A percentile compares a stretch with the other conserved stretches of the same genome.
phyloP scores from a whole-genome alignment of 352 stramenopile species.

The Elongisporangium prolatum region DNA sequence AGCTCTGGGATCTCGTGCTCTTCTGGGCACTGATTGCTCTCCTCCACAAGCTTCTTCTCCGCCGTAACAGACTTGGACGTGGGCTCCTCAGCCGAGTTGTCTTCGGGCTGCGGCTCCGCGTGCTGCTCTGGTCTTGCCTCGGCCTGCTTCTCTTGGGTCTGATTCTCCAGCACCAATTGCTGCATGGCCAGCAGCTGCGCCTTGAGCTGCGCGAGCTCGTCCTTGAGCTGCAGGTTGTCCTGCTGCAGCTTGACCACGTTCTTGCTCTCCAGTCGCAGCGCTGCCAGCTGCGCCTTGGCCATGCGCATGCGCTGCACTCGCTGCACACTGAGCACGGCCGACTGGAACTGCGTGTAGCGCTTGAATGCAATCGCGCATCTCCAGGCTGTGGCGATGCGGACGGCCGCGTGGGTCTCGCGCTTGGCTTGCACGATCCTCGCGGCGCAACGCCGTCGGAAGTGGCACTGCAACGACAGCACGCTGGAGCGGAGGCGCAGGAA shows the following conservation, averaged over 20 bases:
- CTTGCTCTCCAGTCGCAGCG: constrained; percentile 55
- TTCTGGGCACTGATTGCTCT: constrained; percentile 24
- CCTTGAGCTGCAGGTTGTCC: constrained; percentile 71
- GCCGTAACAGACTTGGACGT: constrained; percentile 11
- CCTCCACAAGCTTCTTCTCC: constrained; percentile 3
- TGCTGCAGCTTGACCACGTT: constrained; percentile 72
- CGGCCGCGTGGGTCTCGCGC: constrained; percentile 43
- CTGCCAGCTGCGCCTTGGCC: constrained; percentile 33
- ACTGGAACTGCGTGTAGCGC: constrained; percentile 24
- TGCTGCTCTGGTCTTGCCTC: constrained; percentile 12
- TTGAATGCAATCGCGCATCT: constrained; percentile 22
- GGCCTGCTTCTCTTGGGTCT: constrained; percentile 2
- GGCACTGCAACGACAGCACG: constrained; percentile 45
- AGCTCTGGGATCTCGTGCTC: constrained; percentile 13
- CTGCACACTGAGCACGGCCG: constrained; percentile 43
- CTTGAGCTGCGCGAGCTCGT: constrained; percentile 49
- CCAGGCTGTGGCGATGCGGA: constrained; percentile 32
- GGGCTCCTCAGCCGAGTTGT: background rate
- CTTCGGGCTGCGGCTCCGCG: constrained; percentile 5
- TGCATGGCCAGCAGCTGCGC: constrained; percentile 52
- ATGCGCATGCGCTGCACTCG: constrained; percentile 36
- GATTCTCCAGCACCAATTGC: constrained; percentile 6
- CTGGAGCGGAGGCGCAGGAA: constrained; percentile 33
- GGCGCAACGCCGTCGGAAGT: constrained; percentile 37
- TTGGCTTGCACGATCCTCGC: constrained; percentile 23